Evolutionary conservation across 257 asterid species (phyloP).

Genomic region (Primulina huaijiensis): DNA sequence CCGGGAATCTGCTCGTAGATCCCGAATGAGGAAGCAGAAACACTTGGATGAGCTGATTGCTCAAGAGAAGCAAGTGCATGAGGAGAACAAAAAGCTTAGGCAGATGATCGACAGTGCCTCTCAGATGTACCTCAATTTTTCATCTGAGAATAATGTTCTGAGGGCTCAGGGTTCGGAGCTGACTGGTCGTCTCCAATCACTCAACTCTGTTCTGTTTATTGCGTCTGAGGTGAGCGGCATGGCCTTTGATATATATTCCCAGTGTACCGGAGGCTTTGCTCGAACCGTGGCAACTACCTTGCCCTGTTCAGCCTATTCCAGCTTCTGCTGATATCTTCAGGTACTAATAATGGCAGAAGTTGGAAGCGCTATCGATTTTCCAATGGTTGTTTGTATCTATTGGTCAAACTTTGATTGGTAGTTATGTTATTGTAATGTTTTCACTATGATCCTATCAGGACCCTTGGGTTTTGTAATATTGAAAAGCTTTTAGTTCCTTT

Average conservation of each 20-base stretch:
- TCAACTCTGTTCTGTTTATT: slow-evolving; percentile 32
- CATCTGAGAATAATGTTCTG: slow-evolving; percentile 54
- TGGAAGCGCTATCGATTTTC: too few relatives aligned
- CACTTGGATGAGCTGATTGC: slow-evolving; percentile 49
- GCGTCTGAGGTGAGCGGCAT: slow-evolving; percentile 31
- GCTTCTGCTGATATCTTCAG: slow-evolving; percentile 41
- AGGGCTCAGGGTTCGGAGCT: slow-evolving; percentile 59
- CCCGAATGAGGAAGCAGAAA: slow-evolving; percentile 42
- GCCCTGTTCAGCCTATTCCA: slow-evolving; percentile 45
- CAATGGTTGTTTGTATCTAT: too few relatives aligned
- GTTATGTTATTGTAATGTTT: too few relatives aligned
- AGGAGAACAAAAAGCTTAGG: slow-evolving; percentile 40
- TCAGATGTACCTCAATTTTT: slow-evolving; percentile 30
- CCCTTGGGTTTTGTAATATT: too few relatives aligned
- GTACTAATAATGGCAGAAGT: slow-evolving; percentile 16
- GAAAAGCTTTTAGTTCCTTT: too few relatives aligned
- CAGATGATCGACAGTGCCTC: slow-evolving; percentile 48
- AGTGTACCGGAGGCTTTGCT: slow-evolving; percentile 30
- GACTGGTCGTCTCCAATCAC: slow-evolving; percentile 43
- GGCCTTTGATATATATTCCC: slow-evolving; percentile 29
- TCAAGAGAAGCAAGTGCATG: slow-evolving; percentile 41
- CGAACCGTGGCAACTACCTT: slow-evolving; percentile 59
- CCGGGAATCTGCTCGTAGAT: slow-evolving; percentile 45
- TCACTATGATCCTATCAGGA: too few relatives aligned
- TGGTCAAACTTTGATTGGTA: too few relatives aligned